Evolutionary conservation across 306 rosid genomes (phyloP), one percentile per base, ranked within the genome.

Genomic region (Begonia peltatifolia): DNA sequence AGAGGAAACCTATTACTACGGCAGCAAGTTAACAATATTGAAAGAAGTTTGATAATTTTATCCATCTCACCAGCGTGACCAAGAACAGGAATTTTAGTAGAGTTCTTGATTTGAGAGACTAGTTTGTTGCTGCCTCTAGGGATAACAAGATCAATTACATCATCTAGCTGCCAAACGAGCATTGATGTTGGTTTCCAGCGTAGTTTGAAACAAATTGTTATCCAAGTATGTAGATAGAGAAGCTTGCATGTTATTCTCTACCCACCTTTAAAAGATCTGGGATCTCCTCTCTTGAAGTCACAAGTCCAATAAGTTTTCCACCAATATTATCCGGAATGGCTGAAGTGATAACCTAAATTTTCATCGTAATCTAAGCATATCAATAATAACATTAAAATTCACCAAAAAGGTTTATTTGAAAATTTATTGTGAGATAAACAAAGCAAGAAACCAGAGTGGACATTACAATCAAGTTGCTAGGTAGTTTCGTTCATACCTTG

Each of bases 91-190:
- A 92, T 92, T 73, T 92, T 86, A 51, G 99, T 92, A 13, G 83
- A 86, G 64, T 77, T 81, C 79, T 86, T 86, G 52, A 92, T 87
- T 75, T 84, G 81, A 66, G 96, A 78, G 47, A 92, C 94, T 66
- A 92, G 87, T 73, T 92, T 71, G 74, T 86, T 92, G 86, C 99
- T 92, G 59, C 99, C 99, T 70, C 99, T 81, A 44, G 99, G 99
- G 70, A 92, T 92, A 61, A 92, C 94, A 55, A 92, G 83, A 71
- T 90, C 99, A 63, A 90, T 90, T 42, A 83, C 88, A 47, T 90
- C 93, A 66, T 90, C 96, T 44, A 79, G 84, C 99, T 90, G 76
- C 63, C 68, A 74, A 52, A 57, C 6, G 66, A 49, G 56, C 15
- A 52, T 48, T 51, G 49, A 67, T 35, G 30, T 61, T 56, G 14